phyloP scores from a whole-genome alignment of 768 basidiomycete genomes.

The Hypsizygus marmoreus region DNA sequence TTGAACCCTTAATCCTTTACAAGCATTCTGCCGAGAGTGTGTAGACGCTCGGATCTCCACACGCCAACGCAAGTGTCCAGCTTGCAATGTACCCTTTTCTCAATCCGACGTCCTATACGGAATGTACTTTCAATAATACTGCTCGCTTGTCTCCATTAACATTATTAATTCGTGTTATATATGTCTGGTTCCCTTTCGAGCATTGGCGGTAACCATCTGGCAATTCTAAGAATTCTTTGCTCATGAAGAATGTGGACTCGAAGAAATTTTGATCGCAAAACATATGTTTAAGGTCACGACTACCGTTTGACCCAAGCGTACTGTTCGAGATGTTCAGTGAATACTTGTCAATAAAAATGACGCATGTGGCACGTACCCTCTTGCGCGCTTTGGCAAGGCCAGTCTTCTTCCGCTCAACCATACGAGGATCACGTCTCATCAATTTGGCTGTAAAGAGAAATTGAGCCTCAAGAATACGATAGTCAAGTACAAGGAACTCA shows the following conservation, averaged over 20 bases:
- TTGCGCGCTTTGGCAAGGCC: slow-evolving; percentile 91
- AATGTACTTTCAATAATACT: slow-evolving; percentile 47
- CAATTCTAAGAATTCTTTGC: no score
- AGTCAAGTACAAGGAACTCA: slow-evolving; percentile 32
- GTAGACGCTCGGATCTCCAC: slow-evolving; percentile 87
- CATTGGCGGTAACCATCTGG: no score
- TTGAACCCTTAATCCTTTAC: slow-evolving; percentile 3
- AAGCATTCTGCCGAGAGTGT: slow-evolving; percentile 87
- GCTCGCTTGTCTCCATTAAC: slow-evolving; percentile 10
- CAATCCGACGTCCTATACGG: slow-evolving; percentile 68
- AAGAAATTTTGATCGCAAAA: background rate
- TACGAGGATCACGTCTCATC: slow-evolving; percentile 88
- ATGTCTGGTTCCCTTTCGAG: slow-evolving; percentile 6
- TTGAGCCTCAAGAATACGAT: slow-evolving; percentile 10
- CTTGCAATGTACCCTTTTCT: slow-evolving; percentile 80
- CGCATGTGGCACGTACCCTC: slow-evolving; percentile 64
- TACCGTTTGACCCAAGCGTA: slow-evolving; percentile 97
- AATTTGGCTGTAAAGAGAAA: slow-evolving; percentile 64
- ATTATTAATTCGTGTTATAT: slow-evolving; percentile 18
- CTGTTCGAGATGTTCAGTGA: slow-evolving; percentile 38
- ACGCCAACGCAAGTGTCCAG: slow-evolving; percentile 92
- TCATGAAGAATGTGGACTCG: background rate
- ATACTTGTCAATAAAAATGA: slow-evolving; percentile 5
- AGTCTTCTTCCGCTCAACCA: slow-evolving; percentile 99
- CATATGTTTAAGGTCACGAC: slow-evolving; percentile 13